A percentile compares a stretch with the other conserved stretches of the same genome.
Evolutionary conservation across 768 basidiomycete genomes (phyloP).

Genomic region (Lactifluus pinguis): DNA sequence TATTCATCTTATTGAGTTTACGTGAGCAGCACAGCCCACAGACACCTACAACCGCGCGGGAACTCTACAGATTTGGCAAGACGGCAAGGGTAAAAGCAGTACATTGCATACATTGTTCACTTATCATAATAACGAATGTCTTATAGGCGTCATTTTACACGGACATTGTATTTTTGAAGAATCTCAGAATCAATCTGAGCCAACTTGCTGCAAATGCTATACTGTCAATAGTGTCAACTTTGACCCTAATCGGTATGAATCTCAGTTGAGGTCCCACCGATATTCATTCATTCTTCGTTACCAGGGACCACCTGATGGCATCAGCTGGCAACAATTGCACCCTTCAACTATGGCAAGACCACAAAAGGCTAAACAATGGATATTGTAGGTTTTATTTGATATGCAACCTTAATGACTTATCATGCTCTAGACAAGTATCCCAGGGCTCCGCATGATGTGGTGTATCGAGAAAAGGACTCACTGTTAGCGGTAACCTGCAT

Average conservation of each 20-base stretch:
- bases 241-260: slow-evolving; percentile 16
- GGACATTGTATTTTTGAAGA: slow-evolving; percentile 8
- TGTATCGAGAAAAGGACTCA: slow-evolving; percentile 9
- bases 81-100: background rate
- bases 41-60: slow-evolving; percentile 13
- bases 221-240: slow-evolving; percentile 17
- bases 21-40: background rate
- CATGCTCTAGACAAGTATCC: slow-evolving; percentile 8
- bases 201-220: slow-evolving; percentile 7
- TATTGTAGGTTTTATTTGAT: background rate
- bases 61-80: slow-evolving; percentile 14
- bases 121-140: background rate
- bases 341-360: slow-evolving; percentile 12
- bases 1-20: background rate
- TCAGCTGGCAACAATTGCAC: slow-evolving; percentile 14
- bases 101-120: background rate
- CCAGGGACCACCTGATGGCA: slow-evolving; percentile 9
- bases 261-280: background rate
- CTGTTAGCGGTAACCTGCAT: slow-evolving; percentile 11
- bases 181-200: background rate
- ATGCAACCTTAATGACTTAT: background rate
- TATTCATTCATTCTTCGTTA: too few species aligned
- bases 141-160: slow-evolving; percentile 9
- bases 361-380: background rate
- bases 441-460: slow-evolving; percentile 7